Percentiles rank a stretch among this genome's conserved stretches.
Evolutionary conservation across 1,139 yeast genomes (phyloP).

Genomic region (Hyphopichia khmerensis): DNA sequence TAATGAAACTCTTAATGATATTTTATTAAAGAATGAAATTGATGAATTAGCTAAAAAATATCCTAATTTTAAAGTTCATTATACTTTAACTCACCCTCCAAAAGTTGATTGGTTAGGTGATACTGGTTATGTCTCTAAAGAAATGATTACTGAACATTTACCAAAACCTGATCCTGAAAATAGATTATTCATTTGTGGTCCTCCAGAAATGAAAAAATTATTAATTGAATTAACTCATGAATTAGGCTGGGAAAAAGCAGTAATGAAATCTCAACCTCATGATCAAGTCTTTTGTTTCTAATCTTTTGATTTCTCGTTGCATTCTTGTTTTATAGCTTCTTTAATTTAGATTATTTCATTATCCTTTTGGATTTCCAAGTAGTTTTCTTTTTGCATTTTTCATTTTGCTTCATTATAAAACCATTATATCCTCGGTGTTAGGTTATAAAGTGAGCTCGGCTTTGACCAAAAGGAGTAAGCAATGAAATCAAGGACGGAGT

Average conservation of each 20-base stretch:
- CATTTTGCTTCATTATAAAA: too few species aligned
- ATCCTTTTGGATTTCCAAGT: too few species aligned
- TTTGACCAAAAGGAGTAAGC: too few species aligned
- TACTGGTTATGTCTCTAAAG: constrained; percentile 58
- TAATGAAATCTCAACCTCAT: constrained; percentile 48
- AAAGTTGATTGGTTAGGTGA: constrained; percentile 51
- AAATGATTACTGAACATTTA: constrained; percentile 50
- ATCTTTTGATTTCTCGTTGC: constrained; percentile 3
- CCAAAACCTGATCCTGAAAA: constrained; percentile 50
- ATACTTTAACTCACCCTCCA: constrained; percentile 36
- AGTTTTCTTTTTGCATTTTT: too few species aligned
- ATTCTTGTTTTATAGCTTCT: neutral
- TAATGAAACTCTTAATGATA: constrained; percentile 71
- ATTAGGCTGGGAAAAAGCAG: constrained; percentile 61
- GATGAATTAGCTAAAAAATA: constrained; percentile 64
- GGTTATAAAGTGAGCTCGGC: too few species aligned
- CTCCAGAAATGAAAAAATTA: constrained; percentile 62
- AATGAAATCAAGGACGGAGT: too few species aligned
- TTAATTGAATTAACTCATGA: constrained; percentile 51
- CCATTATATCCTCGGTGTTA: too few species aligned
- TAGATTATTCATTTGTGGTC: constrained; percentile 73
- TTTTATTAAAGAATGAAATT: constrained; percentile 64
- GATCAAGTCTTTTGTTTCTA: constrained; percentile 75
- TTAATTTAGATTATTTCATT: neutral
- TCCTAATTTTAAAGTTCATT: constrained; percentile 55